Evolutionary conservation across 2,329 filamentous ascomycete species (phyloP), one percentile per base, ranked within the genome.

Genomic region (Paecilomyces variotii): DNA sequence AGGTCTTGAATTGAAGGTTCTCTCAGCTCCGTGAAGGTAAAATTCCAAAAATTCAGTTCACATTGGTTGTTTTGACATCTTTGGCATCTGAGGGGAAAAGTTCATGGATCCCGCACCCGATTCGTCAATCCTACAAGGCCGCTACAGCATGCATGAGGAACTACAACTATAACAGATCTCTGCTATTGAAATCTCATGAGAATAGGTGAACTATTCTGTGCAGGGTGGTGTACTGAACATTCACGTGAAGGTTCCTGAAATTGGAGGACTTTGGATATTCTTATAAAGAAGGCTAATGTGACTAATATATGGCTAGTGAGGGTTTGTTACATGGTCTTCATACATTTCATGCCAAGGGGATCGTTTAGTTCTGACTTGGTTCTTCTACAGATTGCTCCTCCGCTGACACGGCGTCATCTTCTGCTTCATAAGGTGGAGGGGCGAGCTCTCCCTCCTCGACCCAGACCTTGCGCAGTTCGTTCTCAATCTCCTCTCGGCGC

Each of bases 401-500:
- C 39, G 35, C 57, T 35, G 26, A 53, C 27, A 26, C 51, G n/a
- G 54, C 55, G 30, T 61, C 65, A 30, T 53, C 59, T 27, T 68
- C 65, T 53, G 70, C 66, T 27, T 70, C 64, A 56, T 72, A 73
- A 27, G 73, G 69, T 6, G 74, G 72, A 19, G 69, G 72, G n/a
- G 68, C 65, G 61, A 74, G 65, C 59, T 75, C 72, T 27, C 68
- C 70, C 14, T 70, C 78, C n/a, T 77, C 74, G 25, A 85, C 75
- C 80, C 84, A 86, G 4, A 87, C 85, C 63, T 79, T 80, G 50
- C 74, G 85, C 59, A 99, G 78, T 76, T 99, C 93, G 51, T 76
- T 76, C 68, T 97, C 91, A 67, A 99, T 95, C 72, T 91, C 89
- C 55, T 85, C 82, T 35, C 86, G 84, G 55, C 94, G 82, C 63